Evolutionary conservation across 2,329 filamentous ascomycete genomes (phyloP).

Genomic region (Diaporthe longicolla): DNA sequence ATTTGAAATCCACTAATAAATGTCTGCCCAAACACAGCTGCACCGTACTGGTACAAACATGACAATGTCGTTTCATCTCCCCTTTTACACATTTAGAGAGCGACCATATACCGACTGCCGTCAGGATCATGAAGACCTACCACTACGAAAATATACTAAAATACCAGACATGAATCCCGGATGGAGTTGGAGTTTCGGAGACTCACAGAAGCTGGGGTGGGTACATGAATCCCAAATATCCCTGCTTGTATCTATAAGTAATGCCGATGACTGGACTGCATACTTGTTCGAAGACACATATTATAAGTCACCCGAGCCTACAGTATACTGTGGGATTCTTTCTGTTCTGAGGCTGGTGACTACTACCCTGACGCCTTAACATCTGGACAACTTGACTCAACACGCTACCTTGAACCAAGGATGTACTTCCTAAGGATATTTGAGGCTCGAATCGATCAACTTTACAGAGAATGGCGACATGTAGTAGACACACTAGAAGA

Average conservation of each 20-base stretch:
- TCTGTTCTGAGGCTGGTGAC: background rate
- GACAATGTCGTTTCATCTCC: background rate
- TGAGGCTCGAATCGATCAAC: background rate
- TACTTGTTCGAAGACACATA: constrained; percentile 22
- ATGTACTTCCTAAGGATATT: constrained; percentile 1
- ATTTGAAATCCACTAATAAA: background rate
- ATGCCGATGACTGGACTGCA: background rate
- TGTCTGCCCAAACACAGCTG: background rate
- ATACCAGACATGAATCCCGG: background rate
- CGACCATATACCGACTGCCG: background rate
- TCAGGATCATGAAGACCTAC: too few relatives aligned
- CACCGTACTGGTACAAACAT: background rate
- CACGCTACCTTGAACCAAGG: background rate
- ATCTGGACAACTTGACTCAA: background rate
- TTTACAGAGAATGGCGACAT: background rate
- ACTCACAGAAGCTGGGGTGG: background rate
- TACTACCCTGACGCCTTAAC: constrained; percentile 1
- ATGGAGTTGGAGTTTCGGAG: background rate
- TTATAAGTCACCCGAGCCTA: background rate
- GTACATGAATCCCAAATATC: constrained; percentile 24
- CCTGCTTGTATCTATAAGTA: background rate
- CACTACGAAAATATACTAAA: background rate
- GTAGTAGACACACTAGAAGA: background rate
- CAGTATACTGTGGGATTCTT: background rate
- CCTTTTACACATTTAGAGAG: background rate